Evolutionary conservation across 1,284 basidiomycete species (phyloP), one percentile per base, ranked within the genome.

Genomic region (Melampsora allii-populina): DNA sequence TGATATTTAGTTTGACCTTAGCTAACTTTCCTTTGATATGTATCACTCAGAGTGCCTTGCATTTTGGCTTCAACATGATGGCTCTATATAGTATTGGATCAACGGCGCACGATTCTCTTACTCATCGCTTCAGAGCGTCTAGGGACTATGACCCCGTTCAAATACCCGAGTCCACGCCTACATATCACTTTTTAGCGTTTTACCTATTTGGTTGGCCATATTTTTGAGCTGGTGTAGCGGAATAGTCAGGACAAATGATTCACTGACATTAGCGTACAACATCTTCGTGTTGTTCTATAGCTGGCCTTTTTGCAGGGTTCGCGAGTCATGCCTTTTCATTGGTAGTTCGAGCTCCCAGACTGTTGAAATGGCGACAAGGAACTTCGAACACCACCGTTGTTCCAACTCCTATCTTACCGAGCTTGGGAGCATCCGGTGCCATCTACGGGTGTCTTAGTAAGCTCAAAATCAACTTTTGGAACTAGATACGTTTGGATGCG

Each of bases 361-460:
- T 72, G 19, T 31, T 72, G 24, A 64, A 59, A 59, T 72, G 69
- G 69, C 61, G 63, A 45, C 45, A 72, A 36, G 61, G 61, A 17
- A 53, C 48, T 21, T 65, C 39, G 5, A 56, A 58, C 6, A 46
- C 59, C 63, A 33, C 69, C n/a, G 56, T 31, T 42, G 45, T 61
- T 12, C 69, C 69, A 27, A 56, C 29, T 39, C 69, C 69, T 12
- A 72, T 72, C 24, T 65, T 72, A 56, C 69, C 69, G 50, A 72
- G 63, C 31, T 72, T 72, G 31, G 69, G 69, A 56, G 69, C 27
- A 19, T 17, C 75, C 75, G 78, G 78, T 42, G 78, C 79, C 3
- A 78, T 79, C 31, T 79, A 78, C 56, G 74, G 75, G 46, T 76
- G 75, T 61, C 67, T 79, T 27, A 65, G 69, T 72, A 17, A 33